Base-by-base conservation (phyloP, 192 early-diverging fungal genomes). In the Coemansia sp. region DNA sequence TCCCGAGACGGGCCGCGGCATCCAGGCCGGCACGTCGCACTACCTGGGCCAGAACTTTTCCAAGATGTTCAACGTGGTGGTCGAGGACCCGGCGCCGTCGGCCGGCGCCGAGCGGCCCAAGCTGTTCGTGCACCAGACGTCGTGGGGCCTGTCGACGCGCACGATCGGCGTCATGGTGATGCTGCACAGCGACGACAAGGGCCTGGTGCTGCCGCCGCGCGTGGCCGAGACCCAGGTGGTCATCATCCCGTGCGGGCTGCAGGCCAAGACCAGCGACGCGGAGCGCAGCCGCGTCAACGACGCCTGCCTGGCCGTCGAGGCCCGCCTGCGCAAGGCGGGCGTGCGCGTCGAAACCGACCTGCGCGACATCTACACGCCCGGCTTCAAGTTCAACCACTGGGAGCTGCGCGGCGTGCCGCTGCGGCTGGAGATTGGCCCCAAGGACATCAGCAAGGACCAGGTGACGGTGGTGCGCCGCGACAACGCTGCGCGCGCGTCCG, bases 351-450 rank as follows among this genome's bases (percentile, higher is more conserved):
- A 92, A 62, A 66, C 85, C 7, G 94, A 97, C 64, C 47, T 82
- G 42, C 81, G 94, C 42, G 85, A 91, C 17, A 87, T 84, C 64
- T 90, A 93, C 85, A 89, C 91, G 23, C 89, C 94, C 51, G 95
- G 93, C 11, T 93, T 87, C 84, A 99, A 99, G 81, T 99, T 91
- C 88, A 97, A 91, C 84, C 94, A 98, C 82, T 99, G 97, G 97
- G 95, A 99, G 71, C 68, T 97, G 44, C 81, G 93, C 72, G 97
- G 97, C 76, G 93, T 95, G 60, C 97, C 97, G 30, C 56, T 99
- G 56, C 92, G 97, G 50, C 75, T 99, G 40, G 97, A 99, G 82
- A 81, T 99, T 31, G 97, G 97, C 21, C 95, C 95, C 59, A 93
- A 90, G 67, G 97, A 99, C 80, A 60, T 98, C 31, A 81, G 86